Evolutionary conservation across 768 basidiomycete genomes (phyloP), one percentile per base, ranked within the genome.

Genomic region (Termitomyces titanicus): DNA sequence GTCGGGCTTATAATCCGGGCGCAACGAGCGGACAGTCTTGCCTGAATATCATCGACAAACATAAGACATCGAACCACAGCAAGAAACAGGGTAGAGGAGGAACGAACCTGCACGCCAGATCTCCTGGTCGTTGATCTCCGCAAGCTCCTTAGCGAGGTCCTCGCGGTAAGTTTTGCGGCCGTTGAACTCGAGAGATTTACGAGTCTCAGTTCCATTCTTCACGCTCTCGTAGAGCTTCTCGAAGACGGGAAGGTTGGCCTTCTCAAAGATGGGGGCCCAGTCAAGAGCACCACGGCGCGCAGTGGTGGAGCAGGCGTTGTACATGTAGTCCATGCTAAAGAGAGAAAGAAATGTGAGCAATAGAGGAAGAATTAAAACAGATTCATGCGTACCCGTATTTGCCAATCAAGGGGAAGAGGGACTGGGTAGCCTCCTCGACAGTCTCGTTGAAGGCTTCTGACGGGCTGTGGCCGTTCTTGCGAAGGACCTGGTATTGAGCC

Each of bases 381-480:
- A 1, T 13, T 33, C 51, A n/a, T 7, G 68, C 85, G 53, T 70
- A 91, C 88, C 94, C 94, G 71, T 97, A 89, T 67, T 88, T 82
- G 62, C 96, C 97, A 66, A 99, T 94, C 72, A 99, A 74, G 57
- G 97, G 97, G 80, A 92, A 98, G 60, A 99, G 85, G 37, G 94
- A 96, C 70, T 99, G 95, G 40, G 96, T 98, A n/a, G 97, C 97
- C 78, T 98, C 97, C 75, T 98, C 97, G 58, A 98, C 97, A 56
- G 97, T 98, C 81, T 99, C 97, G 74, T 99, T 98, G 86, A 99
- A 98, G 47, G 95, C 95, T 72, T 99, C 97, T 40, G 96, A 98
- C 51, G 97, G 97, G 4, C 85, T 78, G 82, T 99, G 97, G 53
- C 94, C 94, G 70, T 96, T 96, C 68, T 88, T 90, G 69, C 94